phyloP scores from a whole-genome alignment of 2,329 filamentous ascomycete genomes.

The Penicillium sp. region DNA sequence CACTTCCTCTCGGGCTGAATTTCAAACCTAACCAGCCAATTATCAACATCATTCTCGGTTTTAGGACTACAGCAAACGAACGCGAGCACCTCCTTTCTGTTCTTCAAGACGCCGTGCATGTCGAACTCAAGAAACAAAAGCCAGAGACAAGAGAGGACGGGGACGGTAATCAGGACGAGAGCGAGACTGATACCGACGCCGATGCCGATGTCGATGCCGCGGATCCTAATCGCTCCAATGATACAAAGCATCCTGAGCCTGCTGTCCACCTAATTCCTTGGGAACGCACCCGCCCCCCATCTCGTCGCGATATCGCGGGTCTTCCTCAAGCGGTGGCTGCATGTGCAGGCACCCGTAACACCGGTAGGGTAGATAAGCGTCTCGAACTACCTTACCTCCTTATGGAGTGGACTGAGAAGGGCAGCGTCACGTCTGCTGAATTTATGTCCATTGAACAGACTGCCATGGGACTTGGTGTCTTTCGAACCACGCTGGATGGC shows the following conservation, averaged over 20 bases:
- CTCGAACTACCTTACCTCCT: not conserved
- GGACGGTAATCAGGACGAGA: not conserved
- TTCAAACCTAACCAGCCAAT: not conserved
- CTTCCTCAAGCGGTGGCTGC: not conserved
- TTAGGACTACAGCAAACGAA: not conserved
- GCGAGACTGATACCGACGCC: too few relatives aligned
- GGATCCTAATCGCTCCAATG: not conserved
- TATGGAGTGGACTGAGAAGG: not conserved
- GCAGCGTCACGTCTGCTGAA: not conserved
- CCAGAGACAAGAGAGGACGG: not conserved
- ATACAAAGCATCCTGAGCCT: not conserved
- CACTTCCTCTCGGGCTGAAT: not conserved
- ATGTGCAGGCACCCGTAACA: not conserved
- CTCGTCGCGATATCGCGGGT: constrained; percentile 1
- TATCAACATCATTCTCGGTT: constrained; percentile 4
- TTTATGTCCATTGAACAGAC: not conserved
- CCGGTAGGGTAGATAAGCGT: not conserved
- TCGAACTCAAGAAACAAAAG: not conserved
- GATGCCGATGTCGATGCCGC: not conserved
- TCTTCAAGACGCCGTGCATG: not conserved
- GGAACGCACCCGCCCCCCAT: not conserved
- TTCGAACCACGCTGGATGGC: not conserved
- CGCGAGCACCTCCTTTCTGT: not conserved
- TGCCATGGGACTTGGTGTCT: not conserved
- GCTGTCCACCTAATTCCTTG: constrained; percentile 4